Percentiles rank a stretch among this genome's conserved stretches.
Evolutionary conservation across 2,329 filamentous ascomycete genomes (phyloP).

Genomic region (Fusarium sp.): DNA sequence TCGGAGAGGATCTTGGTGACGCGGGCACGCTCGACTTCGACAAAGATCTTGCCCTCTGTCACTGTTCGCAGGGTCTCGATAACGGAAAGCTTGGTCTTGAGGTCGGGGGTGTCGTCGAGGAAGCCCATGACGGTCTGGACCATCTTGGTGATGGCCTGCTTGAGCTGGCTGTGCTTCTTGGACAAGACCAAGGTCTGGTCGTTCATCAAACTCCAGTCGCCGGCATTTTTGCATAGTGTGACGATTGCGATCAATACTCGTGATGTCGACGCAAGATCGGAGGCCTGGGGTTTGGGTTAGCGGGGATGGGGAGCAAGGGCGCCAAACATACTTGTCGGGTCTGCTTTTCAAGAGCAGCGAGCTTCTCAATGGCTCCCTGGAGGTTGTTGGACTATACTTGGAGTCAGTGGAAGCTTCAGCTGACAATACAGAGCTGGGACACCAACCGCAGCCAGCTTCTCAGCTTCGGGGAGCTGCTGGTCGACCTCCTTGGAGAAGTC

Average conservation of each 20-base stretch:
- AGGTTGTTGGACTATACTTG: conserved; percentile 72
- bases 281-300: conserved; percentile 70
- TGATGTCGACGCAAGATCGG: conserved; percentile 95
- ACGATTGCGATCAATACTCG: conserved; percentile 88
- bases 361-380: conserved; percentile 91
- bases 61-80: conserved; percentile 97
- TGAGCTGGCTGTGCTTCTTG: conserved; percentile 99
- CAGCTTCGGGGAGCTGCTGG: conserved; percentile 88
- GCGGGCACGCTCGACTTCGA: conserved; percentile 96
- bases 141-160: conserved; percentile 99
- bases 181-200: conserved; percentile 96
- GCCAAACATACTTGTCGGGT: conserved; percentile 81
- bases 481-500: conserved; percentile 98
- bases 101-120: conserved; percentile 83
- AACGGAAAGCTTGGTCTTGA: conserved; percentile 90
- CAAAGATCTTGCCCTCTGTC: conserved; percentile 99
- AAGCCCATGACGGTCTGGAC: conserved; percentile 96
- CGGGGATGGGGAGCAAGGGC: conserved; percentile 22
- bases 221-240: conserved; percentile 91
- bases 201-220: conserved; percentile 94
- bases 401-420: conserved; percentile 21
- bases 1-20: conserved; percentile 95
- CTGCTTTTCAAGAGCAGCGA: conserved; percentile 92
- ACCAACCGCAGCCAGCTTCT: conserved; percentile 88
- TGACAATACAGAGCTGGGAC: conserved; percentile 20